phyloP scores from a whole-genome alignment of 2,329 filamentous ascomycete genomes.

The Myriosclerotinia scirpicola region DNA sequence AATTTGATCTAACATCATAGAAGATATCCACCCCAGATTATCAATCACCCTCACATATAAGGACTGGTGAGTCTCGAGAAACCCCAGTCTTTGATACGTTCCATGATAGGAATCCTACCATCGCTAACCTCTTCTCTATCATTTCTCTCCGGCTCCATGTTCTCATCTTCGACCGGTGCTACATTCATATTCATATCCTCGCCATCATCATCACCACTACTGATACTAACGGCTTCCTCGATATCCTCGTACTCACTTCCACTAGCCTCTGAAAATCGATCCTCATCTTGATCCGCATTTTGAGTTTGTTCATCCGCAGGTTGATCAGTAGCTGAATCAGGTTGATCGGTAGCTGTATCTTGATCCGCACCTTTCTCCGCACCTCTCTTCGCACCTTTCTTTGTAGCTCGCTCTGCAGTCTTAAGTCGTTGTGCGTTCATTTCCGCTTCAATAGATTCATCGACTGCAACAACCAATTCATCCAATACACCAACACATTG shows the following conservation, averaged over 20 bases:
- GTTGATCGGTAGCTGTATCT: too few species aligned
- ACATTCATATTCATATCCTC: not conserved
- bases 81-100: not conserved
- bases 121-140: not conserved
- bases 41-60: not conserved
- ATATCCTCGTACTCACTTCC: not conserved
- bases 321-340: too few species aligned
- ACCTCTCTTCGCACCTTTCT: too few species aligned
- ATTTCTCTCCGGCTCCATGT: not conserved
- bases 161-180: too few species aligned
- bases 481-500: not conserved
- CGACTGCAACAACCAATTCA: not conserved
- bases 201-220: not conserved
- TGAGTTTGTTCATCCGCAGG: not conserved
- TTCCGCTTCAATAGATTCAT: not conserved
- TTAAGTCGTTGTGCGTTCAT: too few species aligned
- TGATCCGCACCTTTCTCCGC: too few species aligned
- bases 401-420: rapidly evolving
- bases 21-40: not conserved
- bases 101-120: conserved; percentile 1
- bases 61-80: not conserved
- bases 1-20: not conserved
- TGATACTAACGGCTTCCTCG: not conserved
- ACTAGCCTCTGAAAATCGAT: not conserved
- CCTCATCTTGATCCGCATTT: not conserved